phyloP scores from a whole-genome alignment of 2,329 filamentous ascomycete genomes.

The Myriosclerotinia curreyana region DNA sequence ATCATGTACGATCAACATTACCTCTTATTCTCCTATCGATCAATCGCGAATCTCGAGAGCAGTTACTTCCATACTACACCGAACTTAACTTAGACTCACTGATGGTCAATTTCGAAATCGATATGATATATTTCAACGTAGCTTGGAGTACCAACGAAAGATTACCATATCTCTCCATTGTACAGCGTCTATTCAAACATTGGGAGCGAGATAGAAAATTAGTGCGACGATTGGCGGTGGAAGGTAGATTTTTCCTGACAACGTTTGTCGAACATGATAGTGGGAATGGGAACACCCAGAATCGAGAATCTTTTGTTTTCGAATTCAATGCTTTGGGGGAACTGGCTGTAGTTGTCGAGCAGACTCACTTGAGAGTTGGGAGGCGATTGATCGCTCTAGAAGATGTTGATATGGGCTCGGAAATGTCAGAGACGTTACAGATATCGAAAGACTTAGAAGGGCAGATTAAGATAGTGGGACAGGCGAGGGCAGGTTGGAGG shows the following conservation, averaged over 20 bases:
- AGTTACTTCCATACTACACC: neutral
- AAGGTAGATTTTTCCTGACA: no score
- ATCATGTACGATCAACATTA: neutral
- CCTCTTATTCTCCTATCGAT: neutral
- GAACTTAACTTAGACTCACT: conserved; percentile 1
- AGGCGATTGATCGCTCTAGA: neutral
- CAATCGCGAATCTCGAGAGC: neutral
- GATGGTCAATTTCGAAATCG: neutral
- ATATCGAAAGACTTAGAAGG: neutral
- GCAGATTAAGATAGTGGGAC: neutral
- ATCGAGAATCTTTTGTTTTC: neutral
- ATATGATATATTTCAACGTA: conserved; percentile 8
- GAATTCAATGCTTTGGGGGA: neutral
- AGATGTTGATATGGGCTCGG: neutral
- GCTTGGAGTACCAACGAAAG: conserved; percentile 3
- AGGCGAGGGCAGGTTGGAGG: neutral
- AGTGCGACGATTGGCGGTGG: neutral
- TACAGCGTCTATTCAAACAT: neutral
- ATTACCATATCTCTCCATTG: conserved; percentile 4
- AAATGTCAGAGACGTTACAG: neutral
- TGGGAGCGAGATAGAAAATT: neutral
- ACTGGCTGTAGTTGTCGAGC: neutral
- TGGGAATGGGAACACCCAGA: neutral
- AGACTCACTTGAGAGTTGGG: conserved; percentile 1
- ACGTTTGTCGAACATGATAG: neutral